These are phyloP conservation scores for Trichoderma hamatum DNA, from an alignment of 2,329 filamentous ascomycete species.

Conservation along the genomic window DNA sequence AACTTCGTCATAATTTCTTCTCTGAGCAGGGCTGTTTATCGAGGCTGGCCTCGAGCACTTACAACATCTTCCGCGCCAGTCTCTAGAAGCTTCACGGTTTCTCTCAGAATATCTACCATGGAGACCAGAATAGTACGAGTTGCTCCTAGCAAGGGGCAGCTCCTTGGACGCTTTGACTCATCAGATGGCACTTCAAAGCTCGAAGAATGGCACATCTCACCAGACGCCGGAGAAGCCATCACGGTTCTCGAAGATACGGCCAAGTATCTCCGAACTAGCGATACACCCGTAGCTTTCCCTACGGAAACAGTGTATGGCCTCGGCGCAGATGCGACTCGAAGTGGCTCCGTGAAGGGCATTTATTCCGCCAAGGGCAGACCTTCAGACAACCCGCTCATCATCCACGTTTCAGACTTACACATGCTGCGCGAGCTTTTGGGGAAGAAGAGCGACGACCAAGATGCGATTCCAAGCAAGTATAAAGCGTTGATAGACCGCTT, in stretches of 20 bases:
- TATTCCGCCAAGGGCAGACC: slow-evolving; percentile 89
- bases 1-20: slow-evolving; percentile 15
- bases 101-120: slow-evolving; percentile 35
- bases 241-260: slow-evolving; percentile 65
- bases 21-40: neutral
- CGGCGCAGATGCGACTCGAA: slow-evolving; percentile 92
- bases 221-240: slow-evolving; percentile 39
- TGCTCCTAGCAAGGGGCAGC: slow-evolving; percentile 33
- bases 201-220: slow-evolving; percentile 48
- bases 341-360: slow-evolving; percentile 83
- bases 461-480: slow-evolving; percentile 73
- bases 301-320: slow-evolving; percentile 98
- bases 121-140: slow-evolving; percentile 47
- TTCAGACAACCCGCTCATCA: slow-evolving; percentile 92
- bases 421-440: slow-evolving; percentile 70
- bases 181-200: slow-evolving; percentile 38
- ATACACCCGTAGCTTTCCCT: slow-evolving; percentile 87
- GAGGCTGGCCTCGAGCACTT: slow-evolving; percentile 33
- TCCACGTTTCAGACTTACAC: slow-evolving; percentile 80
- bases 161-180: slow-evolving; percentile 41
- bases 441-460: slow-evolving; percentile 33
- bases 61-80: slow-evolving; percentile 33
- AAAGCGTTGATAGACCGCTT: slow-evolving; percentile 75
- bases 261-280: slow-evolving; percentile 62
- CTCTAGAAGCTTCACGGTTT: slow-evolving; percentile 16